phyloP scores from a whole-genome alignment of 805 yeast species.

The Sugiyamaella lignohabitans region DNA sequence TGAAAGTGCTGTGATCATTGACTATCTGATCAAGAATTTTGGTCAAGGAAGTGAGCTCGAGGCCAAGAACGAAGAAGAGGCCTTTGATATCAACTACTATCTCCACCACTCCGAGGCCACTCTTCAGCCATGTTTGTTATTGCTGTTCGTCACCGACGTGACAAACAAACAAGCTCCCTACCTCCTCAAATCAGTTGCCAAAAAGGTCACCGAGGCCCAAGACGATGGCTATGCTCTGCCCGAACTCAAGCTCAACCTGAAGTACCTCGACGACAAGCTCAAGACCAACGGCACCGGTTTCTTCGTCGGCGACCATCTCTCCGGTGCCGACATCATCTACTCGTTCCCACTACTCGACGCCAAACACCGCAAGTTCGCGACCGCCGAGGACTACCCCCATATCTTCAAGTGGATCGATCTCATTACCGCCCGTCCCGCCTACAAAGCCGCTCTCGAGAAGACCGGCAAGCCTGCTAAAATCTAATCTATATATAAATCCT shows the following conservation, averaged over 20 bases:
- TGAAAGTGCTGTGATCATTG: slow-evolving; percentile 57
- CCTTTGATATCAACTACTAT: slow-evolving; percentile 43
- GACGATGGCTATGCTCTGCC: slow-evolving; percentile 44
- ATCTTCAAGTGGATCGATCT: slow-evolving; percentile 23
- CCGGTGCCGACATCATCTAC: slow-evolving; percentile 57
- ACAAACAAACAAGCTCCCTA: slow-evolving; percentile 33
- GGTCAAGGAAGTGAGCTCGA: slow-evolving; percentile 39
- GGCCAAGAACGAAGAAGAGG: slow-evolving; percentile 37
- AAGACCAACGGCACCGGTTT: slow-evolving; percentile 43
- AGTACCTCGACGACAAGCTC: slow-evolving; percentile 38
- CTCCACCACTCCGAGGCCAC: slow-evolving; percentile 59
- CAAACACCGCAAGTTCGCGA: neutral
- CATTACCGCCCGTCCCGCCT: slow-evolving; percentile 28
- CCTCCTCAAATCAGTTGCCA: slow-evolving; percentile 41
- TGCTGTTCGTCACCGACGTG: slow-evolving; percentile 32
- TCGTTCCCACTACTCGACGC: slow-evolving; percentile 37
- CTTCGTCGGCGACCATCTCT: slow-evolving; percentile 53
- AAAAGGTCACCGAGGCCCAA: slow-evolving; percentile 39
- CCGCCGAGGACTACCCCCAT: slow-evolving; percentile 23
- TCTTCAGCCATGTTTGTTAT: slow-evolving; percentile 44
- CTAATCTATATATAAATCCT: too few relatives aligned
- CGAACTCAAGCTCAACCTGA: slow-evolving; percentile 39
- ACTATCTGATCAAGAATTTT: slow-evolving; percentile 44
- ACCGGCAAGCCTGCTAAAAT: too few relatives aligned
- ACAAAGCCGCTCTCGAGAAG: slow-evolving; percentile 14